A percentile compares a stretch with the other conserved stretches of the same genome.
Conservation (phyloP, 1,284 basidiomycete genomes). For the Ustilago shanxiensis region DNA sequence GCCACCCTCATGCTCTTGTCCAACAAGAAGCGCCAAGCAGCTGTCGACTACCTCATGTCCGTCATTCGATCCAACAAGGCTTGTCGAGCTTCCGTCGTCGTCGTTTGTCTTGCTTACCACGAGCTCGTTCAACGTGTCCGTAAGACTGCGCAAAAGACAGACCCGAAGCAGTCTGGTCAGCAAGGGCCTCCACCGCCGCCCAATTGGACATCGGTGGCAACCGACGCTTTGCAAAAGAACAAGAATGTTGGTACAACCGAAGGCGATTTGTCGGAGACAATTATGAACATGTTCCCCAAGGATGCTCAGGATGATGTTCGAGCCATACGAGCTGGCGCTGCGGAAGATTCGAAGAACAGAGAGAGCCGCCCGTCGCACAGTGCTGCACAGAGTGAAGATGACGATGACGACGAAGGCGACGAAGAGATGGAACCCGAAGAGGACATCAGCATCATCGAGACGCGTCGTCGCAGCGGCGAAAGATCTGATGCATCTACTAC, state of each 20-base stretch:
- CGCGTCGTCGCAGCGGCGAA: slow-evolving; percentile 2
- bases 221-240: slow-evolving; percentile 25
- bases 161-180: slow-evolving; percentile 10
- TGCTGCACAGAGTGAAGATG: neutral
- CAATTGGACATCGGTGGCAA: slow-evolving; percentile 32
- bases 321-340: neutral
- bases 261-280: slow-evolving; percentile 23
- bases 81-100: slow-evolving; percentile 53
- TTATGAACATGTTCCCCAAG: slow-evolving; percentile 27
- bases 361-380: neutral
- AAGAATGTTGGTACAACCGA: neutral
- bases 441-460: slow-evolving; percentile 26
- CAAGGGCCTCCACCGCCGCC: slow-evolving; percentile 2
- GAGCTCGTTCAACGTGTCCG: slow-evolving; percentile 49
- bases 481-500: neutral
- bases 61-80: slow-evolving; percentile 42
- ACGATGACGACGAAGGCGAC: slow-evolving; percentile 20
- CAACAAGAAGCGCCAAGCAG: slow-evolving; percentile 40
- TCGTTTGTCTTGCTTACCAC: slow-evolving; percentile 55
- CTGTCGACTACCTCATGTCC: slow-evolving; percentile 53
- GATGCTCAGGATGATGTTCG: slow-evolving; percentile 19
- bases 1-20: slow-evolving; percentile 45
- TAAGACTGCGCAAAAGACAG: slow-evolving; percentile 14
- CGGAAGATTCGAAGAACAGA: slow-evolving; percentile 3
- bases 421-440: slow-evolving; percentile 30